Evolutionary conservation across 495 filamentous ascomycete genomes (phyloP).

Genomic region (Penicillium argentinense): DNA sequence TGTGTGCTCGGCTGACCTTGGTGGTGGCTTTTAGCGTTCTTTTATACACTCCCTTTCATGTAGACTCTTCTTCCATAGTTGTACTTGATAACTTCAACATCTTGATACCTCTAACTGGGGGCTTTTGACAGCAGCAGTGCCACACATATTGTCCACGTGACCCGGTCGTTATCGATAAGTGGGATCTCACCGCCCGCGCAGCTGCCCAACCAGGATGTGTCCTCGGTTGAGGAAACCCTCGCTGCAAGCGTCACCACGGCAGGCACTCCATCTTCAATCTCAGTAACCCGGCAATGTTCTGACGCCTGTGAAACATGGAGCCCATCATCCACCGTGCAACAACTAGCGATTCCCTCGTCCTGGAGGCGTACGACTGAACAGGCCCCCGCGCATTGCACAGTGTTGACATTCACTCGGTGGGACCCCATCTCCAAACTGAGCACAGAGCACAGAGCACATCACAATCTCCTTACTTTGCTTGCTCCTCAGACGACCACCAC

Average conservation of each 20-base stretch:
- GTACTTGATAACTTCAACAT: too few relatives aligned
- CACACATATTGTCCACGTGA: too few relatives aligned
- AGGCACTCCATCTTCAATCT: neutral
- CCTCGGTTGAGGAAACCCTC: slow-evolving; percentile 25
- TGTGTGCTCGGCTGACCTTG: neutral
- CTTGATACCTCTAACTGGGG: too few relatives aligned
- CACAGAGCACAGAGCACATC: neutral
- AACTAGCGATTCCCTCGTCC: neutral
- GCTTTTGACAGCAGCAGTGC: too few relatives aligned
- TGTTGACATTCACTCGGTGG: slow-evolving; percentile 4
- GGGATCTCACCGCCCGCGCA: slow-evolving; percentile 22
- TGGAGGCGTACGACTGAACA: neutral
- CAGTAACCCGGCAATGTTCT: neutral
- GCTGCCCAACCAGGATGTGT: too few relatives aligned
- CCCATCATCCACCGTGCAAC: neutral
- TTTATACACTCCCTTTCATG: too few relatives aligned
- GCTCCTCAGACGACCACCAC: too few relatives aligned
- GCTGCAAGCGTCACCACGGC: slow-evolving; percentile 25
- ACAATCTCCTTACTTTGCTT: too few relatives aligned
- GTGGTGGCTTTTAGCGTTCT: too few relatives aligned
- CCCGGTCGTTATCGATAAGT: slow-evolving; percentile 32
- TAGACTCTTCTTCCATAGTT: too few relatives aligned
- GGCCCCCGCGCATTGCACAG: slow-evolving; percentile 2
- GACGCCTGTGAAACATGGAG: slow-evolving; percentile 4
- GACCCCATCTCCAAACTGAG: neutral